Evolutionary conservation across 2,329 filamentous ascomycete genomes (phyloP).

Genomic region (Grosmannia huntii): DNA sequence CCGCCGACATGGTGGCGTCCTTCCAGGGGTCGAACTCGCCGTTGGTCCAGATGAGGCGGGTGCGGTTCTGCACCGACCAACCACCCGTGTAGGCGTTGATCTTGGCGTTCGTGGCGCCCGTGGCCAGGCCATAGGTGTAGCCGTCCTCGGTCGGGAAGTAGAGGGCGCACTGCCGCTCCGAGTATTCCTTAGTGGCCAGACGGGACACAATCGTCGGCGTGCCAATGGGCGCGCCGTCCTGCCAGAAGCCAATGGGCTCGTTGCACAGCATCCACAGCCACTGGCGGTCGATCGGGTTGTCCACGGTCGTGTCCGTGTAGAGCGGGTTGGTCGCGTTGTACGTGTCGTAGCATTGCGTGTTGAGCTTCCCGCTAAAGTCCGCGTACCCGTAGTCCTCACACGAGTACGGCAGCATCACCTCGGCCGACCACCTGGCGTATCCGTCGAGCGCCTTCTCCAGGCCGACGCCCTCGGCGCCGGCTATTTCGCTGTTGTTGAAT

Average conservation of each 20-base stretch:
- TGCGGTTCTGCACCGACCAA: constrained; percentile 27
- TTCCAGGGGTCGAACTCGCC: constrained; percentile 28
- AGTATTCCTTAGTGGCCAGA: constrained; percentile 21
- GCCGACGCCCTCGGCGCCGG: constrained; percentile 36
- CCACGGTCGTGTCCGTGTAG: constrained; percentile 23
- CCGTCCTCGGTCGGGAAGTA: constrained; percentile 27
- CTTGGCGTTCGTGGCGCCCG: constrained; percentile 20
- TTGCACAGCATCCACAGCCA: constrained; percentile 47
- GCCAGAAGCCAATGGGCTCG: constrained; percentile 28
- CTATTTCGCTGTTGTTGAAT: constrained; percentile 27
- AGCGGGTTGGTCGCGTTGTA: constrained; percentile 31
- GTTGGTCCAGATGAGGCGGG: constrained; percentile 27
- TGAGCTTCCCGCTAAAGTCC: constrained; percentile 24
- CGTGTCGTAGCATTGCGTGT: constrained; percentile 32
- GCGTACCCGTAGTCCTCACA: constrained; percentile 35
- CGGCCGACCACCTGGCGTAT: constrained; percentile 35
- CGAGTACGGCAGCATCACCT: constrained; percentile 26
- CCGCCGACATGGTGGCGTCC: constrained; percentile 24
- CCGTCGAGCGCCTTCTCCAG: constrained; percentile 34
- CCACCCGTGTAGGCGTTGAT: constrained; percentile 26
- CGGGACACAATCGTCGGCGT: constrained; percentile 28
- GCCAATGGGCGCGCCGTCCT: constrained; percentile 30
- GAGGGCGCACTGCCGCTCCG: constrained; percentile 31
- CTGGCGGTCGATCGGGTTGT: constrained; percentile 34
- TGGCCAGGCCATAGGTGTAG: constrained; percentile 18